These are phyloP conservation scores for Talaromyces stipitatus DNA, from an alignment of 495 filamentous ascomycete species.

Conservation along the genomic window DNA sequence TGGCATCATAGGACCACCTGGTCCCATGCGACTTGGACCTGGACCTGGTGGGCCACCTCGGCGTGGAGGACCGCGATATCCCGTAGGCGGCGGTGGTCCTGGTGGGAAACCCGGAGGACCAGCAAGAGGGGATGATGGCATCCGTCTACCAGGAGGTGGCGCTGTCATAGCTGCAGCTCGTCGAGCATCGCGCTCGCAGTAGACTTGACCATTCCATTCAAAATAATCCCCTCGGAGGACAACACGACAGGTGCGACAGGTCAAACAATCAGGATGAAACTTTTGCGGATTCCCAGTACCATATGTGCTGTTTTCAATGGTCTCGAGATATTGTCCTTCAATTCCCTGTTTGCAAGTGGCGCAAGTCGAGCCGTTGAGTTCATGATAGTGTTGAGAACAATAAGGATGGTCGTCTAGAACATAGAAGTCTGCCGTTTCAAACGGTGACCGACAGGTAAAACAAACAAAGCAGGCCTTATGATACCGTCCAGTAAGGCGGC, in stretches of 20 bases:
- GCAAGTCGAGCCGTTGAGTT: slow-evolving; percentile 81
- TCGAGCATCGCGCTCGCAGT: slow-evolving; percentile 83
- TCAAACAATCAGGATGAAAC: slow-evolving; percentile 83
- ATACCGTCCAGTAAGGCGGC: slow-evolving; percentile 86
- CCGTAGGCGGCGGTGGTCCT: slow-evolving; percentile 15
- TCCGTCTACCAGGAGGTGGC: slow-evolving; percentile 22
- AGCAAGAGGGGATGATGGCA: slow-evolving; percentile 23
- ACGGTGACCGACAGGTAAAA: slow-evolving; percentile 71
- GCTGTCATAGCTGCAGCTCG: slow-evolving; percentile 41
- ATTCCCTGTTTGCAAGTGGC: slow-evolving; percentile 74
- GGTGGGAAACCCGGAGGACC: slow-evolving; percentile 16
- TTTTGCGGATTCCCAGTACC: slow-evolving; percentile 54
- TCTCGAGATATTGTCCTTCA: slow-evolving; percentile 93
- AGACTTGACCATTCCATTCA: slow-evolving; percentile 57
- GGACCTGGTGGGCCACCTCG: slow-evolving; percentile 2
- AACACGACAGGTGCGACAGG: slow-evolving; percentile 51
- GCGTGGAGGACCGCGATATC: slow-evolving; percentile 16
- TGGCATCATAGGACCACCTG: slow-evolving; percentile 3
- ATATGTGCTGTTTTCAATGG: slow-evolving; percentile 32
- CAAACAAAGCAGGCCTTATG: slow-evolving; percentile 94
- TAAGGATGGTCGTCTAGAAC: slow-evolving; percentile 80
- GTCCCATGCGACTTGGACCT: slow-evolving; percentile 6
- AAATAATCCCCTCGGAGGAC: slow-evolving; percentile 63
- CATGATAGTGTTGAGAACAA: slow-evolving; percentile 90
- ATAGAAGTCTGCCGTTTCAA: slow-evolving; percentile 87